Evolutionary conservation across 2,329 filamentous ascomycete species (phyloP).

Genomic region (Paracoccidioides lutzii): DNA sequence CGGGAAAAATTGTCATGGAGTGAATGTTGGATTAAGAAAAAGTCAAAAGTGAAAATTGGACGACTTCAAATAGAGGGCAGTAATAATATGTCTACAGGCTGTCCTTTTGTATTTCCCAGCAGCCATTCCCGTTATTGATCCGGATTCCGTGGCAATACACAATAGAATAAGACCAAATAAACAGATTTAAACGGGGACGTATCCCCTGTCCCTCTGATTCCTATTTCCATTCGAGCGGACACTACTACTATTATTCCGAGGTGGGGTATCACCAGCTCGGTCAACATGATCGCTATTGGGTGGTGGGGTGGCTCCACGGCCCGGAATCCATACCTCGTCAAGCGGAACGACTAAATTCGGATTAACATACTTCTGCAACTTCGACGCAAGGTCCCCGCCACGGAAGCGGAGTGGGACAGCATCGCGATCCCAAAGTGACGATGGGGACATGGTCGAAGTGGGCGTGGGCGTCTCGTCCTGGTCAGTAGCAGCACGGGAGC

Average conservation of each 20-base stretch:
- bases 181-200: neutral
- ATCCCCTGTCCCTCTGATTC: neutral
- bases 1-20: neutral
- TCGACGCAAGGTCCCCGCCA: constrained; percentile 27
- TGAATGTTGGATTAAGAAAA: no score
- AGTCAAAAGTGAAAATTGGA: no score
- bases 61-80: no score
- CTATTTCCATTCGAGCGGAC: neutral
- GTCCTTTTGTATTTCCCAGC: no score
- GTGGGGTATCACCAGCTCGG: neutral
- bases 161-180: no score
- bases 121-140: no score
- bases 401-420: constrained; percentile 29
- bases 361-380: constrained; percentile 35
- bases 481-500: constrained; percentile 32
- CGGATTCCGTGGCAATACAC: no score
- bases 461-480: constrained; percentile 21
- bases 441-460: constrained; percentile 27
- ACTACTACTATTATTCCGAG: neutral
- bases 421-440: constrained; percentile 33
- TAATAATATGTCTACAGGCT: no score
- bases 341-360: constrained; percentile 34
- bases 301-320: constrained; percentile 8
- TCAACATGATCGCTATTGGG: neutral
- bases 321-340: constrained; percentile 33